phyloP scores from a whole-genome alignment of 1,284 basidiomycete species.

The Papiliotrema laurentii region DNA sequence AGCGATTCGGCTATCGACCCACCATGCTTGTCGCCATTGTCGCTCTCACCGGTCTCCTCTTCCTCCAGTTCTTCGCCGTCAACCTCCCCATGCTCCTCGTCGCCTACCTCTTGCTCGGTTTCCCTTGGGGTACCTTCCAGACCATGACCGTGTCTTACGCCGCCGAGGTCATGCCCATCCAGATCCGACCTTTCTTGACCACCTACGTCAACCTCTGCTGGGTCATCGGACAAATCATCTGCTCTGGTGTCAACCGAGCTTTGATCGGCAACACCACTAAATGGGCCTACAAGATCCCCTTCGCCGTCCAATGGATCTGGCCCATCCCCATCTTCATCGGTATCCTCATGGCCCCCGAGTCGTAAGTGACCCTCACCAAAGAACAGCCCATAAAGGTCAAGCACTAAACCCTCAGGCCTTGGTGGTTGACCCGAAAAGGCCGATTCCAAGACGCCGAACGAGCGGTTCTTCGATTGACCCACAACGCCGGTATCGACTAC shows the following conservation, averaged over 20 bases:
- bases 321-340: constrained; percentile 37
- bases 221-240: constrained; percentile 43
- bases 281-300: constrained; percentile 43
- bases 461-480: constrained; percentile 28
- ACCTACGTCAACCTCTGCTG: constrained; percentile 47
- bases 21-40: constrained; percentile 34
- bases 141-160: constrained; percentile 47
- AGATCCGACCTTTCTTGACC: constrained; percentile 45
- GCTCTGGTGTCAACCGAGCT: constrained; percentile 40
- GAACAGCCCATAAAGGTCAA: constrained; percentile 1
- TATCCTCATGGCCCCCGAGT: constrained; percentile 36
- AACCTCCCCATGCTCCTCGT: constrained; percentile 38
- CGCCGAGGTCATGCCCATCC: constrained; percentile 48
- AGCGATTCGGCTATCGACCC: constrained; percentile 45
- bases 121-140: constrained; percentile 24
- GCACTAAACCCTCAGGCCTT: no score
- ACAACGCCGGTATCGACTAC: constrained; percentile 13
- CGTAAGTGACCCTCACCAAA: constrained; percentile 11
- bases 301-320: constrained; percentile 48
- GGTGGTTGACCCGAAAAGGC: constrained; percentile 18
- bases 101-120: constrained; percentile 39
- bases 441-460: constrained; percentile 40
- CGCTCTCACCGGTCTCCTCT: constrained; percentile 40
- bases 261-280: constrained; percentile 23
- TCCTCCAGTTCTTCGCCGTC: constrained; percentile 47